phyloP scores from a whole-genome alignment of 139 green algal species.

The Haematococcus lacustris region DNA sequence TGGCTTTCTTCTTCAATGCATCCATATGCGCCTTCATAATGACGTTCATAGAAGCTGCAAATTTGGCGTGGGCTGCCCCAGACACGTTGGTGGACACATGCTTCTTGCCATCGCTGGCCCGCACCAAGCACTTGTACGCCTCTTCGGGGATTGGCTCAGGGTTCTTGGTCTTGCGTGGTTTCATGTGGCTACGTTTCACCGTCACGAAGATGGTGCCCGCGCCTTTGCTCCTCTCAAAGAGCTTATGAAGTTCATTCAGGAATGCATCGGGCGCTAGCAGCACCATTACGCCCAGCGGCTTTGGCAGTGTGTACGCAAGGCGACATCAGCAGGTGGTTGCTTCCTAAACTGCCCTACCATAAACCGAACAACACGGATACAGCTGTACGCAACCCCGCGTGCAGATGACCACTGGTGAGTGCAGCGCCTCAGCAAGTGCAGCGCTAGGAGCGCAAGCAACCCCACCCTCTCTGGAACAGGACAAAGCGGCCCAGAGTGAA shows the following conservation, averaged over 20 bases:
- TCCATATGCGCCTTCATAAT: conserved; percentile 69
- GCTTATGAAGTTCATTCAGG: conserved; percentile 63
- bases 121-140: conserved; percentile 61
- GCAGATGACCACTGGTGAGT: too few relatives aligned
- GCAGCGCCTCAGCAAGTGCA: too few relatives aligned
- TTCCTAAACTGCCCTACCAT: too few relatives aligned
- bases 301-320: too few relatives aligned
- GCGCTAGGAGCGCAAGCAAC: too few relatives aligned
- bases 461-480: too few relatives aligned
- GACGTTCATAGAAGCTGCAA: conserved; percentile 52
- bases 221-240: conserved; percentile 60
- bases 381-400: too few relatives aligned
- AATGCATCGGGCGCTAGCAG: conserved; percentile 64
- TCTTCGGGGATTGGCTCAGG: conserved; percentile 13
- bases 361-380: too few relatives aligned
- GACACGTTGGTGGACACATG: conserved; percentile 65
- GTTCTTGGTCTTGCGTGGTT: conserved; percentile 30
- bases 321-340: too few relatives aligned
- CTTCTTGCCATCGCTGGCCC: conserved; percentile 70
- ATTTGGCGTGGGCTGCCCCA: conserved; percentile 41
- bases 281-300: conserved; percentile 45
- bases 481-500: too few relatives aligned
- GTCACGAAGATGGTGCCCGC: conserved; percentile 56
- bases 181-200: conserved; percentile 61
- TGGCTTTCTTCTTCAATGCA: conserved; percentile 48